Conservation (phyloP, 75 land plant genomes). For the Ceratopteris richardii region DNA sequence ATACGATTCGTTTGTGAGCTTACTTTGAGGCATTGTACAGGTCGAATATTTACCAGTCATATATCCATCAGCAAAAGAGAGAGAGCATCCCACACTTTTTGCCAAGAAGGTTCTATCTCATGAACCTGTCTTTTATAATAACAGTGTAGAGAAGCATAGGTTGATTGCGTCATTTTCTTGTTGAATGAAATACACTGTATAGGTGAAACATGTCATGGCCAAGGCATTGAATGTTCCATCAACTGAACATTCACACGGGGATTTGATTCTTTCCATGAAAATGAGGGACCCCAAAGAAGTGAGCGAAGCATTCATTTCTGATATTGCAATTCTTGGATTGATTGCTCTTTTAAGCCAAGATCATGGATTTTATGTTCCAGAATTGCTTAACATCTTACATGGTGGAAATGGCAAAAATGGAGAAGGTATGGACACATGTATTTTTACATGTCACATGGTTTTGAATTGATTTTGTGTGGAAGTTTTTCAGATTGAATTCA, state of each 20-base stretch:
- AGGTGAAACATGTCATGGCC: constrained; percentile 68
- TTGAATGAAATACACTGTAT: constrained; percentile 16
- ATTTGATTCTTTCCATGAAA: constrained; percentile 49
- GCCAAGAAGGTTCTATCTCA: constrained; percentile 37
- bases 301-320: background rate
- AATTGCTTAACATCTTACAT: constrained; percentile 7
- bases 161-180: no score
- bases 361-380: constrained; percentile 2
- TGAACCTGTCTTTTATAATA: background rate
- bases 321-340: no score
- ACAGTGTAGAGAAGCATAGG: no score
- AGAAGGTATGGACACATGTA: constrained; percentile 15
- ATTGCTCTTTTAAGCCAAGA: no score
- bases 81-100: constrained; percentile 47
- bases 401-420: constrained; percentile 28
- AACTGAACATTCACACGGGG: constrained; percentile 78
- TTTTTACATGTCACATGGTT: no score
- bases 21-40: no score
- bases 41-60: constrained; percentile 84
- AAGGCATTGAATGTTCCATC: constrained; percentile 63
- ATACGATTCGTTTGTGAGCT: no score
- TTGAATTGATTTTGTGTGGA: no score
- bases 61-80: constrained; percentile 36
- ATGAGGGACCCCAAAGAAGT: constrained; percentile 32
- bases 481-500: no score